Evolutionary conservation across 1,284 basidiomycete species (phyloP).

Genomic region (Cryptococcus floricola): DNA sequence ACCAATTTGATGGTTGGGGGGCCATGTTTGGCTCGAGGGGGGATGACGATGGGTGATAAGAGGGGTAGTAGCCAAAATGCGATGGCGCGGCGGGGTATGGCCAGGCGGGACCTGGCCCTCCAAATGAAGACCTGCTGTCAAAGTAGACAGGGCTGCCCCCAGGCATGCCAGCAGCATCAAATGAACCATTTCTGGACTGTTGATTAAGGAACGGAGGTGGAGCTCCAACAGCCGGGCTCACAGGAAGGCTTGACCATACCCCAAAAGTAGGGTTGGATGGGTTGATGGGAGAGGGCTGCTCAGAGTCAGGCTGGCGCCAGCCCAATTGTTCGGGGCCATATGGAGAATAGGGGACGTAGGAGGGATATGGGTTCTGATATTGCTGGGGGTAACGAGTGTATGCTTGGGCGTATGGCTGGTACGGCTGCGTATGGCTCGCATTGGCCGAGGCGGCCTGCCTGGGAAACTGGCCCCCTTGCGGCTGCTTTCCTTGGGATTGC

Average conservation of each 20-base stretch:
- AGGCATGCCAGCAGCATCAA: slow-evolving; percentile 5
- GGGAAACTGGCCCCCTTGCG: background rate
- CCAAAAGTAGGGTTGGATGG: slow-evolving; percentile 15
- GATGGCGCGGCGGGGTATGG: slow-evolving; percentile 14
- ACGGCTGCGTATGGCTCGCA: slow-evolving; percentile 1
- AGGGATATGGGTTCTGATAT: background rate
- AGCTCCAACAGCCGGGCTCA: slow-evolving; percentile 18
- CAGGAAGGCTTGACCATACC: slow-evolving; percentile 21
- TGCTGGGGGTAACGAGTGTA: slow-evolving; percentile 8
- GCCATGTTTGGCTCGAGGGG: slow-evolving; percentile 6
- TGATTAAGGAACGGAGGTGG: slow-evolving; percentile 3
- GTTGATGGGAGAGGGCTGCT: slow-evolving; percentile 16
- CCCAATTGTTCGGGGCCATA: slow-evolving; percentile 1
- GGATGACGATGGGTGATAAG: slow-evolving; percentile 9
- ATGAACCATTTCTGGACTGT: slow-evolving; percentile 12
- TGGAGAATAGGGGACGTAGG: slow-evolving; percentile 9
- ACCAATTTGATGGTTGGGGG: slow-evolving; percentile 8
- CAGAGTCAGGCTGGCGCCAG: slow-evolving; percentile 9
- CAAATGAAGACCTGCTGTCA: background rate
- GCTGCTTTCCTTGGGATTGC: background rate
- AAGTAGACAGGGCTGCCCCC: background rate
- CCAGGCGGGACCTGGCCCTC: slow-evolving; percentile 14
- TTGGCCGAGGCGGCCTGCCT: too few species aligned
- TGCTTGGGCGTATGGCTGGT: slow-evolving; percentile 8
- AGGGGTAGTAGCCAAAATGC: slow-evolving; percentile 12